phyloP scores from a whole-genome alignment of 169 alveolate genomes.

The Eimeria maxima region DNA sequence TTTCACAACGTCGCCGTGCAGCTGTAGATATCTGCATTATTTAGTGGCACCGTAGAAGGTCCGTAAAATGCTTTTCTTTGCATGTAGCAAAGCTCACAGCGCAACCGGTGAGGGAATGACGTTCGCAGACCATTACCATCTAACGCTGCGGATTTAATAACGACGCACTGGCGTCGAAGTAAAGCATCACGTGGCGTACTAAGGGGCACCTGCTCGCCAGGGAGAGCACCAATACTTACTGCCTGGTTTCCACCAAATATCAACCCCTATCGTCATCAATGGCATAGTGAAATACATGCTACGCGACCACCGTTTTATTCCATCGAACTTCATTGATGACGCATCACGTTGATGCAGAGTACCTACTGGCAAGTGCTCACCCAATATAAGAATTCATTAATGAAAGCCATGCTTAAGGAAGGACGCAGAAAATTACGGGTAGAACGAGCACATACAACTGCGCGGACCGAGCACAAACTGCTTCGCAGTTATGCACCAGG shows the following conservation, averaged over 20 bases:
- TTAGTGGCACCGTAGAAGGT: too few relatives aligned
- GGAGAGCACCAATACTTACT: not conserved
- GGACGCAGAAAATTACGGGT: too few relatives aligned
- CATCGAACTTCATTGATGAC: not conserved
- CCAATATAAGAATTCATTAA: too few relatives aligned
- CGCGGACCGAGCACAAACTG: too few relatives aligned
- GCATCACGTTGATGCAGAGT: not conserved
- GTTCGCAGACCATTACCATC: not conserved
- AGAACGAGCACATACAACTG: too few relatives aligned
- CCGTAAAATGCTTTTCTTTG: not conserved
- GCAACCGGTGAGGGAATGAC: not conserved
- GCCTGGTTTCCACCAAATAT: not conserved
- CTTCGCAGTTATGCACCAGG: too few relatives aligned
- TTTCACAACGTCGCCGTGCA: too few relatives aligned
- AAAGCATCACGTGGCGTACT: not conserved
- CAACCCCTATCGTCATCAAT: not conserved
- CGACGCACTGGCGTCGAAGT: not conserved
- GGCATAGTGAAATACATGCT: too few relatives aligned
- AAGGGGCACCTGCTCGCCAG: not conserved
- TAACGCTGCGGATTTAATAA: not conserved
- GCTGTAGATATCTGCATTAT: too few relatives aligned
- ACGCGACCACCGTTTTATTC: not conserved
- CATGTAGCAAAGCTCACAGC: not conserved
- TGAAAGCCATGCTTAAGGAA: too few relatives aligned
- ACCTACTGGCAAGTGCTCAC: too few relatives aligned